phyloP scores from a whole-genome alignment of 768 basidiomycete genomes.

The Phanerochaete carnosa region DNA sequence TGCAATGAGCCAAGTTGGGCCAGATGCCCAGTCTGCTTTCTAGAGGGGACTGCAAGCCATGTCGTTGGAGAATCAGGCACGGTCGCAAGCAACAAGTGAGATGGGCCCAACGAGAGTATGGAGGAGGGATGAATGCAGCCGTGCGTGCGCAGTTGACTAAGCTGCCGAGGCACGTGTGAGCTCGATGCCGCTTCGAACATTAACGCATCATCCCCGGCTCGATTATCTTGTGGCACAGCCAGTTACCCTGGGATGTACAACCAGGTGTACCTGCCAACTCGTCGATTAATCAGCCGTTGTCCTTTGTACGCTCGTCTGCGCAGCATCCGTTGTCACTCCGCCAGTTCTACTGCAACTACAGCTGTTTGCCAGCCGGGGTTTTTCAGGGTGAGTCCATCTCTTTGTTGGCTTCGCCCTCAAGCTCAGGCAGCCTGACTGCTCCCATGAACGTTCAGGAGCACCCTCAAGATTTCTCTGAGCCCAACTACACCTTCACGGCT shows the following conservation, averaged over 20 bases:
- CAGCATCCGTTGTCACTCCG: not conserved
- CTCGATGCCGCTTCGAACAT: no score
- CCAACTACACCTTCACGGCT: not conserved
- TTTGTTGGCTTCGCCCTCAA: constrained; percentile 5
- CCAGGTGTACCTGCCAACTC: not conserved
- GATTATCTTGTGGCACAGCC: no score
- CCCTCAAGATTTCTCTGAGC: not conserved
- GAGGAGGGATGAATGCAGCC: no score
- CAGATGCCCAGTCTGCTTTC: constrained; percentile 5
- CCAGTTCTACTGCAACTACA: not conserved
- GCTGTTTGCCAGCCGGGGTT: not conserved
- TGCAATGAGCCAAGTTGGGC: constrained; percentile 11
- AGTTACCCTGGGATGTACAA: not conserved
- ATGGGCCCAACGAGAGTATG: no score
- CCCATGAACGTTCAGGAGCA: not conserved
- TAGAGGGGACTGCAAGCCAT: no score
- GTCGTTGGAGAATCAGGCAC: no score
- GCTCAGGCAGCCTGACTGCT: not conserved
- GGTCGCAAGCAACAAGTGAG: no score
- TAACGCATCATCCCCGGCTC: no score
- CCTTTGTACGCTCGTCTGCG: constrained; percentile 5
- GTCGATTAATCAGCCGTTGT: not conserved
- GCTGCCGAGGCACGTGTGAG: no score
- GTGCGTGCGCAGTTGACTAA: no score
- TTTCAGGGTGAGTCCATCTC: not conserved